Percentiles rank a stretch among this genome's conserved stretches.
These are phyloP conservation scores for Leptomonas seymouri DNA, from an alignment of 208 protist species.

Conservation along the genomic window DNA sequence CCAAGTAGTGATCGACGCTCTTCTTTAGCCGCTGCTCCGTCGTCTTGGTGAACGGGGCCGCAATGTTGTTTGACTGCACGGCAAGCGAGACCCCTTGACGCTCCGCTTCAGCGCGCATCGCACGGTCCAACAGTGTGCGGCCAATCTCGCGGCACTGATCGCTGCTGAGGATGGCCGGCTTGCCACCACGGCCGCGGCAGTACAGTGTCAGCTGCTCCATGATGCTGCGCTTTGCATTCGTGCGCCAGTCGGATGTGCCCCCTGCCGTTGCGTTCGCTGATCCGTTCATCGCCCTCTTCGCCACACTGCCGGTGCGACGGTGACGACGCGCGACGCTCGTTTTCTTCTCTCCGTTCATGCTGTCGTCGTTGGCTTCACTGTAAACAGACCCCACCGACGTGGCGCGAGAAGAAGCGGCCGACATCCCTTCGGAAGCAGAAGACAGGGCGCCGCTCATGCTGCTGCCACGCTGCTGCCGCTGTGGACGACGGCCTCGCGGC, in stretches of 20 bases:
- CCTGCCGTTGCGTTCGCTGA: neutral
- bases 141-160: constrained; percentile 57
- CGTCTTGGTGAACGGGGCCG: constrained; percentile 51
- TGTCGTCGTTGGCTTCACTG: constrained; percentile 34
- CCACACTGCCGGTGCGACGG: neutral
- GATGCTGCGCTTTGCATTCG: constrained; percentile 75
- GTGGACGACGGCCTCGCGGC: constrained; percentile 18
- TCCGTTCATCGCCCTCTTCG: neutral
- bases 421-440: constrained; percentile 15
- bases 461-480: constrained; percentile 10
- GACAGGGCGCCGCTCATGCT: constrained; percentile 12
- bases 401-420: constrained; percentile 28
- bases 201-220: constrained; percentile 81
- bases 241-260: constrained; percentile 55
- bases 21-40: constrained; percentile 62
- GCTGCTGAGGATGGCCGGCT: constrained; percentile 58
- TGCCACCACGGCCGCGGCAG: constrained; percentile 49
- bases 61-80: constrained; percentile 53
- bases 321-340: neutral
- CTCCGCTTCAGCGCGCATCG: constrained; percentile 63
- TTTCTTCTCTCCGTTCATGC: neutral
- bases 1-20: constrained; percentile 81
- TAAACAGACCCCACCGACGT: constrained; percentile 44
- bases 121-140: constrained; percentile 72
- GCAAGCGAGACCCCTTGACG: constrained; percentile 58